Base-by-base conservation (phyloP, 1,284 basidiomycete genomes). In the Sanghuangporus sanghuang region DNA sequence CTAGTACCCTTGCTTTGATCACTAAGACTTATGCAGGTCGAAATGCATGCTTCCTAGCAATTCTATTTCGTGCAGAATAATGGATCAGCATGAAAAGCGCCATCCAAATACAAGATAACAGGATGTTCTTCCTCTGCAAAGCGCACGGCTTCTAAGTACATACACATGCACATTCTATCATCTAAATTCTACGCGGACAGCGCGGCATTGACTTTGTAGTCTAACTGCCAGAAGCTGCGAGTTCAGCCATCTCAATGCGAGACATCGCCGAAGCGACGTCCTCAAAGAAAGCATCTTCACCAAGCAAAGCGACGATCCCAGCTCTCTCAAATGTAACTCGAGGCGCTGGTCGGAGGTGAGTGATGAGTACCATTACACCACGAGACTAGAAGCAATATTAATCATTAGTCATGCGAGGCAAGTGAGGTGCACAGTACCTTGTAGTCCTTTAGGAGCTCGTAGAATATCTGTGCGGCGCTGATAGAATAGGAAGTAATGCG, bases 401-500 rank as follows among this genome's bases (percentile, higher is more conserved):
- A 18, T 38, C 48, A 35, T 52, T 49, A 57, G 32, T 64, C 55
- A 14, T 32, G 18, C 50, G 38, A 48, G 32, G 46, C 8, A n/a
- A 32, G 55, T 12, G 55, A 61, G 11, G 61, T 14, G n/a, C 21
- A 49, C 42, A 56, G 67, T 66, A 86, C 89, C 76, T 83, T 79
- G 73, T 94, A 96, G 12, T 90, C 87, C 67, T 87, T 83, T 48
- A 90, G 77, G 2, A 96, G 76, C 73, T 98, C 95, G 66, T 82
- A 79, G 69, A 97, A 84, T 66, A 96, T 93, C 73, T 95, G 92
- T 3, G 89, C 83, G 11, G 95, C 94, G 32, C 90, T 93, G 16
- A 18, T 68, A 9, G 36, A 32, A n/a, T 7, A 21, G 21, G n/a
- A 57, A 38, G 63, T 54, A 18, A 35, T 62, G 66, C 18, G 67